Evolutionary conservation across 2,329 filamentous ascomycete genomes (phyloP).

Genomic region (Fusarium sp.): DNA sequence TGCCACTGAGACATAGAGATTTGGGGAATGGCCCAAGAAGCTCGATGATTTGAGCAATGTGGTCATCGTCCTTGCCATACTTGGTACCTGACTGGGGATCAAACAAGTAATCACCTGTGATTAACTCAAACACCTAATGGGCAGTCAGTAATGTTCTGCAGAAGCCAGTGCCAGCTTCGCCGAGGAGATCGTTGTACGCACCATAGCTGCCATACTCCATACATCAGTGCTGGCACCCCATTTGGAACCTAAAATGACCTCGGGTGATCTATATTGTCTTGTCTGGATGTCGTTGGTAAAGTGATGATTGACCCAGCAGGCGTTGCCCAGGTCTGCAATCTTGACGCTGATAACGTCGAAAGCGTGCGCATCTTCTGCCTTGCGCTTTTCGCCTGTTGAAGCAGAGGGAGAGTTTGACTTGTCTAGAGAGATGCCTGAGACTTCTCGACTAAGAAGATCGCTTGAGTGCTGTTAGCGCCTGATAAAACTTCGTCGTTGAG

Average conservation of each 20-base stretch:
- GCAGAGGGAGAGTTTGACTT: constrained; percentile 68
- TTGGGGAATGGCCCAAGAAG: constrained; percentile 93
- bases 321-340: constrained; percentile 97
- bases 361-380: constrained; percentile 66
- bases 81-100: constrained; percentile 98
- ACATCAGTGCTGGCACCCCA: constrained; percentile 99
- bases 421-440: constrained; percentile 93
- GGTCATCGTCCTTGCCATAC: constrained; percentile 99
- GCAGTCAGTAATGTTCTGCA: constrained; percentile 14
- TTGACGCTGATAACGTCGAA: constrained; percentile 93
- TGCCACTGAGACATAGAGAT: constrained; percentile 88
- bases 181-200: constrained; percentile 55
- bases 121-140: constrained; percentile 88
- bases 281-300: constrained; percentile 99
- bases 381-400: constrained; percentile 69
- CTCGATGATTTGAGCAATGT: constrained; percentile 99
- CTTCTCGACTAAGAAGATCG: constrained; percentile 89
- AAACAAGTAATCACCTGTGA: constrained; percentile 98
- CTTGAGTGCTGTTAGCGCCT: constrained; percentile 55
- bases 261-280: constrained; percentile 93
- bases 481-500: neutral
- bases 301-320: constrained; percentile 98
- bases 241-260: constrained; percentile 95
- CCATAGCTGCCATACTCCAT: constrained; percentile 99
- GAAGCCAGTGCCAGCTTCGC: neutral